Conservation (phyloP, 2,329 filamentous ascomycete genomes). For the Claviceps sp. region DNA sequence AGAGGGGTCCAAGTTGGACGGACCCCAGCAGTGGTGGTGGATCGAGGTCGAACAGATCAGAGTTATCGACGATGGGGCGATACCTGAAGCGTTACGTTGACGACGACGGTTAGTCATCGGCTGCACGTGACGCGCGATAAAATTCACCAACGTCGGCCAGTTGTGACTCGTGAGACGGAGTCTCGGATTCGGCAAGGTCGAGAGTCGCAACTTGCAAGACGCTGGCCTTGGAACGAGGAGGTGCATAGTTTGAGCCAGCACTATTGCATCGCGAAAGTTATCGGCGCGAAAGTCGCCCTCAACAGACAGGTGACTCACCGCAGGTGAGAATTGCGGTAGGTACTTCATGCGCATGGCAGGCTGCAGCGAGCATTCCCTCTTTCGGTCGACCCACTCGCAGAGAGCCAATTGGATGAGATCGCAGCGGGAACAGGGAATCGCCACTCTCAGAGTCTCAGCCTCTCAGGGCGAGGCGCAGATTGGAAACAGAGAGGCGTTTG, state of each 20-base stretch:
- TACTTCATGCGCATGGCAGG: too few species aligned
- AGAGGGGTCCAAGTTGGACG: conserved; percentile 8
- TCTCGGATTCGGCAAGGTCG: too few species aligned
- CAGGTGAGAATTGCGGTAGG: too few species aligned
- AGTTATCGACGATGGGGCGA: neutral
- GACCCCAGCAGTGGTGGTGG: conserved; percentile 8
- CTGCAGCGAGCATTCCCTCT: neutral
- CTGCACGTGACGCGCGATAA: conserved; percentile 1
- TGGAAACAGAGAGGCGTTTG: too few species aligned
- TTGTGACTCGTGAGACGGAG: too few species aligned
- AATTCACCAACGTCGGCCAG: too few species aligned
- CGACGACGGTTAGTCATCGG: neutral
- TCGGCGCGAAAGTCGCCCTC: neutral
- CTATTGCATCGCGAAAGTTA: neutral
- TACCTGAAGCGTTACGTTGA: neutral
- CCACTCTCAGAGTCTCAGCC: too few species aligned
- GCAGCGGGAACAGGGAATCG: neutral
- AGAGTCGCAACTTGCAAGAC: too few species aligned
- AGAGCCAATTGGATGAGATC: neutral
- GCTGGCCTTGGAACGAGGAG: neutral
- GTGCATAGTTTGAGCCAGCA: too few species aligned
- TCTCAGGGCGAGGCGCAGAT: too few species aligned
- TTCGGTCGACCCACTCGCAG: neutral
- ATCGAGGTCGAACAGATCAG: neutral
- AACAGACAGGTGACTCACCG: too few species aligned